A percentile compares a stretch with the other conserved stretches of the same genome.
Conservation (phyloP, 2,329 filamentous ascomycete genomes). For the Sclerotinia subarctica region DNA sequence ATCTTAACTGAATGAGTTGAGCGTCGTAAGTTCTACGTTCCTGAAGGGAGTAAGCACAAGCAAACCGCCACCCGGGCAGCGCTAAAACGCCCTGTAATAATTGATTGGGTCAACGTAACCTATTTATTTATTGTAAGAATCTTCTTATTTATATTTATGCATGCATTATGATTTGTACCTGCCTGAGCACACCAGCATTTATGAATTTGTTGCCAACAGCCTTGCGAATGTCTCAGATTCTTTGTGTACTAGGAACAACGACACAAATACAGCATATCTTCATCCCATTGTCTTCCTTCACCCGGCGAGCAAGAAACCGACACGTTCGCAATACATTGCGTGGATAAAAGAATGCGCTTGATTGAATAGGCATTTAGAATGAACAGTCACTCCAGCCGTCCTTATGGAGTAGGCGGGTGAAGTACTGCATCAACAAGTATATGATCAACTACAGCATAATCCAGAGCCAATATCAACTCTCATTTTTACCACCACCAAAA, state of each 20-base stretch:
- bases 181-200: not conserved
- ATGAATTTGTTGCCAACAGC: constrained; percentile 1
- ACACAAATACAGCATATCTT: not conserved
- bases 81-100: not conserved
- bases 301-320: not conserved
- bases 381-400: not conserved
- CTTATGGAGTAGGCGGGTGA: not conserved
- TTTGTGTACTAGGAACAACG: not conserved
- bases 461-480: not conserved
- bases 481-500: not conserved
- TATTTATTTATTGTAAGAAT: too few relatives aligned
- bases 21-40: constrained; percentile 1
- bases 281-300: not conserved
- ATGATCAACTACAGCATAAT: not conserved
- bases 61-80: constrained; percentile 1
- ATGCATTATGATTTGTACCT: constrained; percentile 2
- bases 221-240: not conserved
- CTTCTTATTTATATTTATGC: not conserved
- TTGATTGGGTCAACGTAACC: constrained; percentile 5
- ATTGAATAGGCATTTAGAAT: not conserved
- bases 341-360: not conserved
- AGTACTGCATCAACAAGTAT: not conserved
- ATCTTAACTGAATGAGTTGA: not conserved
- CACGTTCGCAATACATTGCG: not conserved
- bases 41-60: not conserved